Evolutionary conservation across 108 stramenopile species (phyloP), one percentile per base, ranked within the genome.

Genomic region (Fistulifera solaris): DNA sequence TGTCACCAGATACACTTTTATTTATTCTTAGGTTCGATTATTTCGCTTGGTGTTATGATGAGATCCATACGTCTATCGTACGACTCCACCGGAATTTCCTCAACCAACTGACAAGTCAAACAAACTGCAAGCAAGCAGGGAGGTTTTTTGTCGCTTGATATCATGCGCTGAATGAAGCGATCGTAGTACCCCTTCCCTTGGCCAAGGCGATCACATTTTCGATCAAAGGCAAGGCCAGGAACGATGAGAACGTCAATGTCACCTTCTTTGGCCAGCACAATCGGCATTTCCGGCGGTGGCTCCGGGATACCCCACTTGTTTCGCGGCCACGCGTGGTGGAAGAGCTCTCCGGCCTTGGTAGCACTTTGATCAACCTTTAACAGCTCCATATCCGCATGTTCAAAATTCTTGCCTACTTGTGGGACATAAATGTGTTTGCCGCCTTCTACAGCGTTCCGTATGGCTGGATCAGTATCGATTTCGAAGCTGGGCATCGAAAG

Each of bases 161-260:
- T 50, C 83, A 88, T 89, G 23, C 70, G 67, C n/a, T 68, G 66
- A 48, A 93, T 77, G 60, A 89, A 93, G 35, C 92, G 63, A 79
- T 94, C 92, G 55, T 94, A 94, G 61, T 94, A 94, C 46, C 92
- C 92, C 59, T 89, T 94, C 1, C 92, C 92, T 57, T 94, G 92
- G 4, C 92, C 92, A 14, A 94, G 43, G 25, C 92, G 66, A 56
- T 76, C 65, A 11, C 79, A 67, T 14, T 66, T 48, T 11, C 46
- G 18, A 63, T 94, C 92, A 58, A 94, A 94, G 0, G 77, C 85
- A 27, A 89, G 48, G 19, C 92, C 92, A n/a, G 92, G 92, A 40
- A 94, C 79, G 35, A 94, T 56, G 3, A 94, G 40, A 1, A 89
- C 47, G 65, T 94, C 88, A 35, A 93, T 75, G 47, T 87, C 87